A percentile compares a stretch with the other conserved stretches of the same genome.
Evolutionary conservation across 108 stramenopile species (phyloP).

Genomic region (Halocafeteria seosinensis): DNA sequence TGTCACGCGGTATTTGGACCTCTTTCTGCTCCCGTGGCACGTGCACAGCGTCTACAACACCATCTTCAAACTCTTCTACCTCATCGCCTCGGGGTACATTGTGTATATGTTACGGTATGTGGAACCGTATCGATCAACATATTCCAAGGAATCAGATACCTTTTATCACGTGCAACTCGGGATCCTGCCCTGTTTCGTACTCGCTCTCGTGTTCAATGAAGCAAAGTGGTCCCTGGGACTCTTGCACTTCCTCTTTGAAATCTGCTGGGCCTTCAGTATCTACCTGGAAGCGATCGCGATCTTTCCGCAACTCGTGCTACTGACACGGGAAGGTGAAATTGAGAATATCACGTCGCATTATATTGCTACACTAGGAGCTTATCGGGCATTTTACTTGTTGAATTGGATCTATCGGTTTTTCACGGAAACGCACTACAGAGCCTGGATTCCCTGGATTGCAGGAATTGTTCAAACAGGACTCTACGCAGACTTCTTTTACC

Average conservation of each 20-base stretch:
- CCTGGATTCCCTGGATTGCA: conserved; percentile 72
- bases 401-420: conserved; percentile 91
- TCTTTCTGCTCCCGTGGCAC: conserved; percentile 13
- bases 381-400: conserved; percentile 87
- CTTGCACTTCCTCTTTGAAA: neutral
- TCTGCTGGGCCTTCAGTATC: conserved; percentile 86
- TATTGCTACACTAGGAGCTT: conserved; percentile 87
- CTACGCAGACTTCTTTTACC: conserved; percentile 96
- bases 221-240: conserved; percentile 35
- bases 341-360: conserved; percentile 95
- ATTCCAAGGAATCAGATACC: conserved; percentile 85
- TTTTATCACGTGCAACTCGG: conserved; percentile 91
- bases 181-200: conserved; percentile 63
- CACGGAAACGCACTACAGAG: conserved; percentile 66
- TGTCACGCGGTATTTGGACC: conserved; percentile 48
- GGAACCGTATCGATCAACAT: conserved; percentile 75
- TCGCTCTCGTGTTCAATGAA: conserved; percentile 59
- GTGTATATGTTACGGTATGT: conserved; percentile 72
- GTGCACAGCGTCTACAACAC: conserved; percentile 72
- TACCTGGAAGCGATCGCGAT: conserved; percentile 84
- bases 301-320: conserved; percentile 82
- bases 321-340: conserved; percentile 85
- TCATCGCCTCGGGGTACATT: conserved; percentile 68
- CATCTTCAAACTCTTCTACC: conserved; percentile 82
- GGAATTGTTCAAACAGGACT: conserved; percentile 86